These are phyloP conservation scores for Sarcodon aspratus DNA, from an alignment of 768 basidiomycete species.

Conservation along the genomic window DNA sequence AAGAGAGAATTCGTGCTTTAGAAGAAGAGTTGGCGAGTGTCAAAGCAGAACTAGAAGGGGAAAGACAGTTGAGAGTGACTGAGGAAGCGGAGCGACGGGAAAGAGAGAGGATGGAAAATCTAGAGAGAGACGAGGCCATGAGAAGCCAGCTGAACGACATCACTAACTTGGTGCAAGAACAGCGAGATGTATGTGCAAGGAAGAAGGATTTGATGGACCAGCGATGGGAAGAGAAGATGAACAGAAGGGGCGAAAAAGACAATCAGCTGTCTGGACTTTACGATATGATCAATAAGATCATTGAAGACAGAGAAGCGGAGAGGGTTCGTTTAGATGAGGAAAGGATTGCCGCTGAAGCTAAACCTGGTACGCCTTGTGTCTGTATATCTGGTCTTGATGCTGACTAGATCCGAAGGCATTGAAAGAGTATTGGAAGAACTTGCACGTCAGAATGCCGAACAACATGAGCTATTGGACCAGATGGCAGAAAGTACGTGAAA, in stretches of 20 bases:
- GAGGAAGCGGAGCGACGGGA: constrained; percentile 57
- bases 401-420: constrained; percentile 29
- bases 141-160: constrained; percentile 57
- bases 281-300: constrained; percentile 49
- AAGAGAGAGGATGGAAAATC: constrained; percentile 40
- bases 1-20: constrained; percentile 12
- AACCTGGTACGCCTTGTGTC: constrained; percentile 35
- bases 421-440: constrained; percentile 53
- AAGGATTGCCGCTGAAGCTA: constrained; percentile 36
- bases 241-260: constrained; percentile 48
- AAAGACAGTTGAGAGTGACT: constrained; percentile 42
- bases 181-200: constrained; percentile 42
- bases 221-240: constrained; percentile 52
- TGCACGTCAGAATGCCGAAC: constrained; percentile 44
- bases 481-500: constrained; percentile 10
- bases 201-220: constrained; percentile 53
- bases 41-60: constrained; percentile 43
- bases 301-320: constrained; percentile 43
- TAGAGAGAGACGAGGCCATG: constrained; percentile 50
- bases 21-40: constrained; percentile 12
- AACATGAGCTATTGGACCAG: constrained; percentile 38
- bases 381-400: background rate
- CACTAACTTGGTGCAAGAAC: constrained; percentile 61
- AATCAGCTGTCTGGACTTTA: constrained; percentile 41
- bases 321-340: constrained; percentile 40